phyloP scores from a whole-genome alignment of 345 rosid species.

The Hibiscus mutabilis region DNA sequence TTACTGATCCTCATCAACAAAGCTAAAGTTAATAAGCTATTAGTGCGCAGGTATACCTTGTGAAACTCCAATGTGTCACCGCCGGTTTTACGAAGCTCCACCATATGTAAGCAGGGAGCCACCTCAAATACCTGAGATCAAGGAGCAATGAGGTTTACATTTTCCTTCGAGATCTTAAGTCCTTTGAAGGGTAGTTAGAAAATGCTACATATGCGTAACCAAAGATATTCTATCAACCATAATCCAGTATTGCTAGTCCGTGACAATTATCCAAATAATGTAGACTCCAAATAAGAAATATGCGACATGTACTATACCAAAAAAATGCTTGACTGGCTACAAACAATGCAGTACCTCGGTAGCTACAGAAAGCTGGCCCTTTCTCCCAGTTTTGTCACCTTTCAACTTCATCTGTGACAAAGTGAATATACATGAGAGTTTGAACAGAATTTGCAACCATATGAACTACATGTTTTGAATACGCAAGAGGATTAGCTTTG shows the following conservation, averaged over 20 bases:
- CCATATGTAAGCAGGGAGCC: constrained; percentile 89
- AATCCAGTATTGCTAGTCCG: neutral
- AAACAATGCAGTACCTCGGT: constrained; percentile 61
- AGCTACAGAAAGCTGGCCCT: constrained; percentile 90
- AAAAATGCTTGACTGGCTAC: neutral
- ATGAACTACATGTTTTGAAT: neutral
- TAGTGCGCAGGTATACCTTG: constrained; percentile 38
- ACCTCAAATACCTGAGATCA: constrained; percentile 78
- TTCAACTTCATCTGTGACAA: constrained; percentile 62
- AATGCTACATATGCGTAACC: neutral
- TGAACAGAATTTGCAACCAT: neutral
- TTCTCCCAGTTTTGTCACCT: constrained; percentile 89
- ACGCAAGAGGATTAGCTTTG: too few relatives aligned
- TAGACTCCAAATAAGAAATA: neutral
- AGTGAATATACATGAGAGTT: constrained; percentile 7
- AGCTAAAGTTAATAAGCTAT: neutral
- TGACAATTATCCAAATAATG: neutral
- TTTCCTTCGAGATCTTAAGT: neutral
- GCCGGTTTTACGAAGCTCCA: constrained; percentile 85
- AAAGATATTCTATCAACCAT: too few relatives aligned
- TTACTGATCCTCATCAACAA: neutral
- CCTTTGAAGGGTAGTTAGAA: neutral
- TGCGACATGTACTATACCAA: neutral
- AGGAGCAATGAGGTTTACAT: neutral
- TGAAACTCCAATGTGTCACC: constrained; percentile 95